These are phyloP conservation scores for Cladosporium sp. DNA, from an alignment of 2,329 filamentous ascomycete species.

Conservation along the genomic window DNA sequence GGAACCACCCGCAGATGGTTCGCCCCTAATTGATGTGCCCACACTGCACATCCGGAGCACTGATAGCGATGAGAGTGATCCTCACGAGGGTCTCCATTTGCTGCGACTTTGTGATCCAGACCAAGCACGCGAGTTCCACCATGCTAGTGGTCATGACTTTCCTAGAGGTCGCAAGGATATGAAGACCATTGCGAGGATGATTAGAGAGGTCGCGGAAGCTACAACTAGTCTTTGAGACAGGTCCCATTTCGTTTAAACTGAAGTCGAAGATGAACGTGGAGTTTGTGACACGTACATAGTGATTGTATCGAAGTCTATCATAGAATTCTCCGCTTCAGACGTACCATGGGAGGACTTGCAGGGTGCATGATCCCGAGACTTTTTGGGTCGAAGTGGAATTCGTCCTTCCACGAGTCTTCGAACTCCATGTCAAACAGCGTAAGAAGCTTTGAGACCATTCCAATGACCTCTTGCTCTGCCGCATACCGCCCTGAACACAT, in stretches of 20 bases:
- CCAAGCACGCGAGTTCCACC: conserved; percentile 22
- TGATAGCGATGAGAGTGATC: conserved; percentile 23
- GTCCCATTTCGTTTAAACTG: neutral
- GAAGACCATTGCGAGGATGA: conserved; percentile 22
- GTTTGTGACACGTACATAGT: neutral
- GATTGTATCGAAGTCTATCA: neutral
- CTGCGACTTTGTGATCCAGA: conserved; percentile 22
- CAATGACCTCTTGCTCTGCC: conserved; percentile 22
- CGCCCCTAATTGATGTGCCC: conserved; percentile 22
- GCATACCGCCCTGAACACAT: conserved; percentile 21
- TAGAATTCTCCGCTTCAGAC: conserved; percentile 1
- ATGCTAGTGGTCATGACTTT: conserved; percentile 25
- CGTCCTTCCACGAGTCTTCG: conserved; percentile 6
- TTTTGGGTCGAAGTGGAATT: conserved; percentile 19
- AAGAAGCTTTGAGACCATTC: conserved; percentile 17
- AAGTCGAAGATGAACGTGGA: neutral
- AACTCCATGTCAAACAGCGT: conserved; percentile 22
- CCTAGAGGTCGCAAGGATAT: conserved; percentile 22
- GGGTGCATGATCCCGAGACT: conserved; percentile 22
- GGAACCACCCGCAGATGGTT: conserved; percentile 10
- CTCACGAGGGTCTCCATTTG: conserved; percentile 24
- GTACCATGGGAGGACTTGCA: conserved; percentile 10
- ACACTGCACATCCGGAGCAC: conserved; percentile 24
- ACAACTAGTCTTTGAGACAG: neutral
- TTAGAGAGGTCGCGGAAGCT: conserved; percentile 22